phyloP scores from a whole-genome alignment of 2,329 filamentous ascomycete species.

The Thermomyces lanuginosus region DNA sequence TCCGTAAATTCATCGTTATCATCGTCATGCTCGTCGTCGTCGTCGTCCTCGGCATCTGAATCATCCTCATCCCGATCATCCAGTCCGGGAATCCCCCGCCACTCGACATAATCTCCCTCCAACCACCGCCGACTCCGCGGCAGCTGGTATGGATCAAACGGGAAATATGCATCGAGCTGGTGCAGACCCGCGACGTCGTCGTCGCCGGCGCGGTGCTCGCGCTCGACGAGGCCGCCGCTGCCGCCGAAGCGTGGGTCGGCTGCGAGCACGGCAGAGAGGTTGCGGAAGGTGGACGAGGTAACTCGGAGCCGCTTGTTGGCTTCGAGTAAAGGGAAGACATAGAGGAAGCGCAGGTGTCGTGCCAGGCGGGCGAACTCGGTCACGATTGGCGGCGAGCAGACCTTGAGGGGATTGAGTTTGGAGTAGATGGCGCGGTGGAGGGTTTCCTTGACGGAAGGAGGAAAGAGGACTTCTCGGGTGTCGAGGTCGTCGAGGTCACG shows the following conservation, averaged over 20 bases:
- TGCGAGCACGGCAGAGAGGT: conserved; percentile 20
- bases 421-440: conserved; percentile 68
- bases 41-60: conserved; percentile 15
- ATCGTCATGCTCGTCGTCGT: conserved; percentile 25
- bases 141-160: conserved; percentile 90
- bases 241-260: conserved; percentile 23
- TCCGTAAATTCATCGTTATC: conserved; percentile 18
- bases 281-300: conserved; percentile 48
- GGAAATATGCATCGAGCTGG: conserved; percentile 86
- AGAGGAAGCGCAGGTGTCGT: conserved; percentile 72
- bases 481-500: conserved; percentile 35
- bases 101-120: conserved; percentile 65
- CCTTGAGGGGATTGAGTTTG: conserved; percentile 83
- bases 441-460: conserved; percentile 54
- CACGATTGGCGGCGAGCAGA: conserved; percentile 82
- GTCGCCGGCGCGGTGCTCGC: conserved; percentile 43
- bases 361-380: conserved; percentile 80
- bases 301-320: conserved; percentile 81
- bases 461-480: conserved; percentile 61
- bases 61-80: conserved; percentile 39
- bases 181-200: conserved; percentile 70
- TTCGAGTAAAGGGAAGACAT: conserved; percentile 75
- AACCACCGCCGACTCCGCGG: conserved; percentile 80
- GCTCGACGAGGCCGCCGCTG: conserved; percentile 34
- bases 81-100: conserved; percentile 57